Percentiles rank a stretch among this genome's conserved stretches.
Conservation (phyloP, 2,329 filamentous ascomycete species). For the Aspergillus alliaceus region DNA sequence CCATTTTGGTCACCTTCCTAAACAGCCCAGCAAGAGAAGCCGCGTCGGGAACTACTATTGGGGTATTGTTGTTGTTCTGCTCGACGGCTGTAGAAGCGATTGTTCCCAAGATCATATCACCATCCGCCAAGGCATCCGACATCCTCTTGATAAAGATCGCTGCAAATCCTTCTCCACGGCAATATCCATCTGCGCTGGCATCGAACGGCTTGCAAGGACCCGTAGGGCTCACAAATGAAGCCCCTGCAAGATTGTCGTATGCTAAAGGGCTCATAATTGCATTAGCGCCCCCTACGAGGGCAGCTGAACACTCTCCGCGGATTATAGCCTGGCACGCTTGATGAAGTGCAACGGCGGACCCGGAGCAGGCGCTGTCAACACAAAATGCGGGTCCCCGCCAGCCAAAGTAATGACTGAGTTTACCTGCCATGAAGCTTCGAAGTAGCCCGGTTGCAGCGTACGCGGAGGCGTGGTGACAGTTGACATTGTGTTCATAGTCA, state of each 20-base stretch:
- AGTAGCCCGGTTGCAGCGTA: slow-evolving; percentile 35
- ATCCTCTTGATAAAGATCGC: slow-evolving; percentile 51
- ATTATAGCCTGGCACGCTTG: slow-evolving; percentile 24
- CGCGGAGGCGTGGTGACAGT: slow-evolving; percentile 36
- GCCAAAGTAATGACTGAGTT: slow-evolving; percentile 44
- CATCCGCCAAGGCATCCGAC: slow-evolving; percentile 47
- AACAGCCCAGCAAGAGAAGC: slow-evolving; percentile 33
- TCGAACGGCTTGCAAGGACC: slow-evolving; percentile 52
- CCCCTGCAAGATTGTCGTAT: slow-evolving; percentile 30
- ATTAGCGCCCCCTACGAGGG: slow-evolving; percentile 38
- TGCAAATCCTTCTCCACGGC: slow-evolving; percentile 50
- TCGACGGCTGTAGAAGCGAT: slow-evolving; percentile 35
- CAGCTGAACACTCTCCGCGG: slow-evolving; percentile 22
- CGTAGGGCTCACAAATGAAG: slow-evolving; percentile 43
- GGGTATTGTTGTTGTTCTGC: slow-evolving; percentile 32
- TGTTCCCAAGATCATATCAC: slow-evolving; percentile 46
- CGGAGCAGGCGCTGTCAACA: slow-evolving; percentile 46
- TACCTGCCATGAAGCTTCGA: slow-evolving; percentile 27
- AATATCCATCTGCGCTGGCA: slow-evolving; percentile 52
- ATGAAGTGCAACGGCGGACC: slow-evolving; percentile 37
- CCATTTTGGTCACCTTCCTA: slow-evolving; percentile 19
- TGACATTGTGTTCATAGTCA: slow-evolving; percentile 47
- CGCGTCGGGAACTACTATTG: slow-evolving; percentile 20
- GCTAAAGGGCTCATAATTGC: slow-evolving; percentile 29
- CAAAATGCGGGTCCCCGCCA: slow-evolving; percentile 44